phyloP scores from a whole-genome alignment of 805 yeast species.

The Pichia paraexigua region DNA sequence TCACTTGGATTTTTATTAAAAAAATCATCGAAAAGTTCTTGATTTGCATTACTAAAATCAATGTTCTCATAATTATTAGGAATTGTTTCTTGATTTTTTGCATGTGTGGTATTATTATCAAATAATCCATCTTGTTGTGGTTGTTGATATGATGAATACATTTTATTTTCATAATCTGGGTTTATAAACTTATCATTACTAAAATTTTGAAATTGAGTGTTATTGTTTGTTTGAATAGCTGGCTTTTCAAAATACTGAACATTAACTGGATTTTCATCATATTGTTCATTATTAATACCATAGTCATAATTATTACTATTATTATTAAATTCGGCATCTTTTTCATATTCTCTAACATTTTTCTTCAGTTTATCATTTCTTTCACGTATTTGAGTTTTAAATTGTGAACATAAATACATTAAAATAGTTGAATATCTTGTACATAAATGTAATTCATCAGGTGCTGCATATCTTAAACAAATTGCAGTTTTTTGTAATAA shows the following conservation, averaged over 20 bases:
- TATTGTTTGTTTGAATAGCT: background rate
- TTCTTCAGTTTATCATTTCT: slow-evolving; percentile 9
- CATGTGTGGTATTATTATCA: background rate
- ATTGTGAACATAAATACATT: slow-evolving; percentile 68
- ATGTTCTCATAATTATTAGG: slow-evolving; percentile 1
- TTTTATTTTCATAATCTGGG: background rate
- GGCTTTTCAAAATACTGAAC: background rate
- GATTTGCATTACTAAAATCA: slow-evolving; percentile 16
- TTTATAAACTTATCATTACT: background rate
- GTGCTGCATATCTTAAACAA: slow-evolving; percentile 72
- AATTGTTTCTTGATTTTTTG: background rate
- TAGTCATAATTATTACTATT: background rate
- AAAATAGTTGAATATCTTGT: slow-evolving; percentile 70
- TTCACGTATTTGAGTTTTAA: slow-evolving; percentile 38
- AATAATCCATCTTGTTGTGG: slow-evolving; percentile 1
- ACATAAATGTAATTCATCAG: slow-evolving; percentile 82
- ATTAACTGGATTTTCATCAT: background rate
- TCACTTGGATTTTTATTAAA: slow-evolving; percentile 30
- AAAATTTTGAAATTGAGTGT: background rate
- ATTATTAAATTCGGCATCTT: slow-evolving; percentile 1
- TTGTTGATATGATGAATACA: slow-evolving; percentile 1
- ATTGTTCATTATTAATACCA: background rate
- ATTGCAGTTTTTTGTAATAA: slow-evolving; percentile 66
- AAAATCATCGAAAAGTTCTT: slow-evolving; percentile 27
- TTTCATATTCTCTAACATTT: slow-evolving; percentile 10